Conservation (phyloP, 2,329 filamentous ascomycete genomes). For the Colletotrichum kahawae region DNA sequence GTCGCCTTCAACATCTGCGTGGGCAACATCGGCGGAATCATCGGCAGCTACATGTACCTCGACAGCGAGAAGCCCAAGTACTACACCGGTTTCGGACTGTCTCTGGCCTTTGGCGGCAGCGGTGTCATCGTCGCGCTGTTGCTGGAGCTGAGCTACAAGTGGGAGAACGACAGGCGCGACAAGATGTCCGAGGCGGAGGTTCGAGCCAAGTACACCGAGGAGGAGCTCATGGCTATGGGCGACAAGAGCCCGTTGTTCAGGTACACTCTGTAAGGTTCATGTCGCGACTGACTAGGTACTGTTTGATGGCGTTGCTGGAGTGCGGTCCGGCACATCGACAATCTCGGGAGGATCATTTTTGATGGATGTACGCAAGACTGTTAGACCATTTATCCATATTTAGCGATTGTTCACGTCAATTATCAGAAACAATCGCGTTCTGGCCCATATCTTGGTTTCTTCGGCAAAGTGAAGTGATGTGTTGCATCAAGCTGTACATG, state of each 20-base stretch:
- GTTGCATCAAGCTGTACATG: not conserved
- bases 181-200: constrained; percentile 29
- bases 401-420: constrained; percentile 4
- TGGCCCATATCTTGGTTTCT: not conserved
- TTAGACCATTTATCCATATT: not conserved
- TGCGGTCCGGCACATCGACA: not conserved
- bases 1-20: constrained; percentile 42
- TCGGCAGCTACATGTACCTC: constrained; percentile 44
- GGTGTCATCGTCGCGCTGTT: constrained; percentile 33
- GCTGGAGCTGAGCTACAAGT: constrained; percentile 32
- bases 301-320: not conserved
- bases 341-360: not conserved
- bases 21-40: constrained; percentile 45
- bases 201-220: constrained; percentile 17
- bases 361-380: not conserved
- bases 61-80: constrained; percentile 38
- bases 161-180: constrained; percentile 30
- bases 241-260: constrained; percentile 25
- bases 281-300: not conserved
- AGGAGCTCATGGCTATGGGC: constrained; percentile 23
- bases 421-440: not conserved
- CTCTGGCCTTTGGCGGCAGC: constrained; percentile 32
- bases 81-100: constrained; percentile 37
- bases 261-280: constrained; percentile 14
- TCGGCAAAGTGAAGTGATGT: not conserved